These are phyloP conservation scores for Neodidymelliopsis sp. DNA, from an alignment of 2,329 filamentous ascomycete genomes.

Conservation along the genomic window DNA sequence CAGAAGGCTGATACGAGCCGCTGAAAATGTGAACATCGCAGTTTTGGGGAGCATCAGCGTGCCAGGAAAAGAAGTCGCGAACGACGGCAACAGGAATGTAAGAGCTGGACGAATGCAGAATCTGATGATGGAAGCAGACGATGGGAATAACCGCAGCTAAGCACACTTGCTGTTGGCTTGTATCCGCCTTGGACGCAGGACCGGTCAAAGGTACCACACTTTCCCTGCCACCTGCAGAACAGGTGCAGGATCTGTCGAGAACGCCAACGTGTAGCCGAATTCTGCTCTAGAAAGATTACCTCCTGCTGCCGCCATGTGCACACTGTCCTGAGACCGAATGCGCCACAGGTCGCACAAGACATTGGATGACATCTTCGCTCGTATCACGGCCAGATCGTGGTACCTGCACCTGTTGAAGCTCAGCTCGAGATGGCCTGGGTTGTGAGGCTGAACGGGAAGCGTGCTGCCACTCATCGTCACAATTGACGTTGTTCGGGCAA, in stretches of 20 bases:
- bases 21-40: background rate
- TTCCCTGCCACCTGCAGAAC: too few relatives aligned
- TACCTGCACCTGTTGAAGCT: constrained; percentile 25
- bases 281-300: too few relatives aligned
- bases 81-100: background rate
- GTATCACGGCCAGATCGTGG: constrained; percentile 13
- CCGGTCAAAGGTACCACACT: too few relatives aligned
- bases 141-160: constrained; percentile 9
- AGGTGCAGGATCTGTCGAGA: constrained; percentile 1
- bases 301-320: too few relatives aligned
- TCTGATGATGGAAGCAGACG: background rate
- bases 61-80: background rate
- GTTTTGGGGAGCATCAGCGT: background rate
- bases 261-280: too few relatives aligned
- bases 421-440: constrained; percentile 5
- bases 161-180: constrained; percentile 2
- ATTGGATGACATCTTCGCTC: constrained; percentile 14
- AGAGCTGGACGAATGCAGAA: too few relatives aligned
- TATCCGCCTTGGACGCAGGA: background rate
- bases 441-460: constrained; percentile 23
- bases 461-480: constrained; percentile 26
- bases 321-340: background rate
- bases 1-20: constrained; percentile 3
- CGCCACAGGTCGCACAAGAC: background rate
- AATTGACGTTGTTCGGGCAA: constrained; percentile 28